Conservation (phyloP, 164 flowering plant genomes). For the Berberis vulgaris region DNA sequence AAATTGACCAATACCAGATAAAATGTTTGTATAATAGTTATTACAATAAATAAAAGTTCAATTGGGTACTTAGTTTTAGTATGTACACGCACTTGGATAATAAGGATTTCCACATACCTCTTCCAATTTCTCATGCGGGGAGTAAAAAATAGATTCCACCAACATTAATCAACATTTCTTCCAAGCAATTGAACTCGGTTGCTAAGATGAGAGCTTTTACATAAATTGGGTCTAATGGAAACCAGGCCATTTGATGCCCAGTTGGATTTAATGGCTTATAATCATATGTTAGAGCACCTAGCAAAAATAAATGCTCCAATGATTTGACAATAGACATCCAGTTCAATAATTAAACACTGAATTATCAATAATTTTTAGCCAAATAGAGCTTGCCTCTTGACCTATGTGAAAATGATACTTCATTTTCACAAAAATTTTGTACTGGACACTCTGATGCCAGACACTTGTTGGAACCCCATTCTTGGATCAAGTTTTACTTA, state of each 20-base stretch:
- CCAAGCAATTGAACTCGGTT: constrained; percentile 71
- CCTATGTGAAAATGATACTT: too few species aligned
- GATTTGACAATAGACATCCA: constrained; percentile 78
- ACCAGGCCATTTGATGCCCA: constrained; percentile 82
- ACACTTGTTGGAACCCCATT: too few species aligned
- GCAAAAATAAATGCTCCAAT: constrained; percentile 67
- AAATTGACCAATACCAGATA: too few species aligned
- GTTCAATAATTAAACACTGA: constrained; percentile 9
- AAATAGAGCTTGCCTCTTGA: too few species aligned
- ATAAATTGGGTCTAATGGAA: constrained; percentile 84
- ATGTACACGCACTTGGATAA: not conserved
- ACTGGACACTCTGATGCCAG: too few species aligned
- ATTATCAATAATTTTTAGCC: not conserved
- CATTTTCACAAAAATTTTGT: too few species aligned
- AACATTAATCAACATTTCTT: constrained; percentile 90
- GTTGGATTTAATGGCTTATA: constrained; percentile 74
- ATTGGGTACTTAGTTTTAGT: too few species aligned
- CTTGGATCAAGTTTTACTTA: too few species aligned
- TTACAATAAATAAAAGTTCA: too few species aligned
- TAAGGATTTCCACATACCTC: constrained; percentile 40
- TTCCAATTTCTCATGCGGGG: constrained; percentile 70
- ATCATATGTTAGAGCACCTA: constrained; percentile 88
- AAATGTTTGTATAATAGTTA: too few species aligned
- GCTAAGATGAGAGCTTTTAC: constrained; percentile 83
- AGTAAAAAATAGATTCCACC: constrained; percentile 79